Conservation (phyloP, 225 moss, liverwort and hornwort genomes). For the Neckera pumila region DNA sequence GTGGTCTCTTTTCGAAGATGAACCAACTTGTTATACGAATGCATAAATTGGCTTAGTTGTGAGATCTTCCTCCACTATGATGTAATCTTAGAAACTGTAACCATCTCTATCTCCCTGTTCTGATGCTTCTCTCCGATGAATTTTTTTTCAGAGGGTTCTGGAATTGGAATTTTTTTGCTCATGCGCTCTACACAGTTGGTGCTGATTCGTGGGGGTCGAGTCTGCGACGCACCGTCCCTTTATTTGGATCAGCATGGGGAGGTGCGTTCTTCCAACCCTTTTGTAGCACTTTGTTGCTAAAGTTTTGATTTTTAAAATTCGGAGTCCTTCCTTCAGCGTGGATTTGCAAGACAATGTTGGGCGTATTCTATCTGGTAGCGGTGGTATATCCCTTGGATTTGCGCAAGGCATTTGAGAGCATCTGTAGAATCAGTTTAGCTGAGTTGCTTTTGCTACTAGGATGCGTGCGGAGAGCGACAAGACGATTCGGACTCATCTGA, state of each 20-base stretch:
- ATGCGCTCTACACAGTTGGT: constrained; percentile 82
- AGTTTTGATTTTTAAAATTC: background rate
- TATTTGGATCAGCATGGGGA: constrained; percentile 99
- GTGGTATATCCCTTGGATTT: background rate
- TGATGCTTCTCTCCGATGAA: background rate
- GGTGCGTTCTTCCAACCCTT: constrained; percentile 30
- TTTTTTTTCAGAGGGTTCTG: constrained; percentile 59
- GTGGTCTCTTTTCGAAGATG: background rate
- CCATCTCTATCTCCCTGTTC: background rate
- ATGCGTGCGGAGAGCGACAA: constrained; percentile 42
- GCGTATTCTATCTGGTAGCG: background rate
- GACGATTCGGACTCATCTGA: constrained; percentile 43
- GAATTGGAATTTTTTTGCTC: constrained; percentile 72
- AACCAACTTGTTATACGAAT: background rate
- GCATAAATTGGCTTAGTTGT: background rate
- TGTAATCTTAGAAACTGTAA: background rate
- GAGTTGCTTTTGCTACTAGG: constrained; percentile 45
- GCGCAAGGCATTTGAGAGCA: constrained; percentile 3
- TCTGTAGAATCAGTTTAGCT: constrained; percentile 44
- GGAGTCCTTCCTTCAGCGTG: background rate
- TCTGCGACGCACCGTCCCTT: constrained; percentile 80
- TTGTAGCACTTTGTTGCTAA: background rate
- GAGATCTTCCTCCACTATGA: background rate
- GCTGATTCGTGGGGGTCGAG: constrained; percentile 74
- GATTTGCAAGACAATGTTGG: background rate